Evolutionary conservation across 345 rosid genomes (phyloP), one percentile per base, ranked within the genome.

Genomic region (Eucalyptus leucophloia): DNA sequence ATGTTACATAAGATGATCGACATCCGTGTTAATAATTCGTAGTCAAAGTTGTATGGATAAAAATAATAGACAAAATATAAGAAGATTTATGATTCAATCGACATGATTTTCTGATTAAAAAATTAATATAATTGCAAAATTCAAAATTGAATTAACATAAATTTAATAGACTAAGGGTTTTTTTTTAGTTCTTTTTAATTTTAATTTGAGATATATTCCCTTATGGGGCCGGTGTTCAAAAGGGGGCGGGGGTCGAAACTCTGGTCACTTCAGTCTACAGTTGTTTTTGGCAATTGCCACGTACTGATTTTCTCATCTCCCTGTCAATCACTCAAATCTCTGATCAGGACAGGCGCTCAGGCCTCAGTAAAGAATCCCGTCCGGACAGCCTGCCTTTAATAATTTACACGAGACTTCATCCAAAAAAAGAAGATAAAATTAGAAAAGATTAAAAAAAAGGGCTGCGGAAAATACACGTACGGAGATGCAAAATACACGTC

Each of bases 21-120:
- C 1, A 9, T 56, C 0, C 1, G 0, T 1, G 0, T 24, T 0
- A 10, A 56, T 56, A 56, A 56, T 9, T 56, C 10, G 0, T 0
- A 0, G 0, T 2, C 14, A 24, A 56, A 56, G 26, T 56, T 56
- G 1, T 9, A 0, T 0, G 2, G 1, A 56, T 26, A 9, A 24
- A 56, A 9, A 9, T 2, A 26, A 56, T 26, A 8, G 1, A 23
- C 0, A 56, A 56, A 56, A 56, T 10, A 26, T 9, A 6, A 56
- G 1, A 24, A 24, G 4, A 24, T 23, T 24, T 56, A 24, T 0
- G 0, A 56, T 4, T 56, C 7, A 10, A 56, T 23, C 0, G 30
- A 24, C 3, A 4, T 24, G 13, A 56, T 24, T 56, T 56, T 56
- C 1, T 4, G 7, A 56, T 56, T 10, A 24, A 24, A 56, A 56